Conservation (phyloP, 306 rosid species). For the Fragaria ananassa region DNA sequence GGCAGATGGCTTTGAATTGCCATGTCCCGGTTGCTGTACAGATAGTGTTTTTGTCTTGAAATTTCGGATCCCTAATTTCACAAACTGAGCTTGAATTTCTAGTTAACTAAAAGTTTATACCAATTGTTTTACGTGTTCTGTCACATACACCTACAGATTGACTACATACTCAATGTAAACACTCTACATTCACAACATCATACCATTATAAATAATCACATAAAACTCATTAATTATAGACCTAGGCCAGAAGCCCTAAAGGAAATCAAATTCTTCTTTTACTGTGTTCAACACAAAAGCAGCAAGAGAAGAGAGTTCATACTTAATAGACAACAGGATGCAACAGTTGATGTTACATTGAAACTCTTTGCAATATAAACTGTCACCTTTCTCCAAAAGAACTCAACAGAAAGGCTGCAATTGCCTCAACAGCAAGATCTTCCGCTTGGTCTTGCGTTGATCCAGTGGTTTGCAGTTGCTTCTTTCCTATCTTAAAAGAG, state of each 20-base stretch:
- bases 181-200: too few species aligned
- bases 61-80: too few species aligned
- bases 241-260: neutral
- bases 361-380: constrained; percentile 5
- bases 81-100: too few species aligned
- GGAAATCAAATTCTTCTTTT: neutral
- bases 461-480: constrained; percentile 62
- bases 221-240: too few species aligned
- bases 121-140: too few species aligned
- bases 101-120: too few species aligned
- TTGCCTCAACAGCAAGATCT: constrained; percentile 53
- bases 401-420: constrained; percentile 52
- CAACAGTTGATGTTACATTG: constrained; percentile 18
- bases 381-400: constrained; percentile 35
- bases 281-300: neutral
- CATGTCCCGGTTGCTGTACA: too few species aligned
- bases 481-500: constrained; percentile 86
- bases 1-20: too few species aligned
- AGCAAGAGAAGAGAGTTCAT: constrained; percentile 14
- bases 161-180: too few species aligned
- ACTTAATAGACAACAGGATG: constrained; percentile 17
- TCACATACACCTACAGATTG: too few species aligned
- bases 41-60: too few species aligned
- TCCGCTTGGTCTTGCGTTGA: constrained; percentile 66
- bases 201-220: too few species aligned